Conservation (phyloP, 495 filamentous ascomycete genomes). For the Recurvomyces mirabilis region DNA sequence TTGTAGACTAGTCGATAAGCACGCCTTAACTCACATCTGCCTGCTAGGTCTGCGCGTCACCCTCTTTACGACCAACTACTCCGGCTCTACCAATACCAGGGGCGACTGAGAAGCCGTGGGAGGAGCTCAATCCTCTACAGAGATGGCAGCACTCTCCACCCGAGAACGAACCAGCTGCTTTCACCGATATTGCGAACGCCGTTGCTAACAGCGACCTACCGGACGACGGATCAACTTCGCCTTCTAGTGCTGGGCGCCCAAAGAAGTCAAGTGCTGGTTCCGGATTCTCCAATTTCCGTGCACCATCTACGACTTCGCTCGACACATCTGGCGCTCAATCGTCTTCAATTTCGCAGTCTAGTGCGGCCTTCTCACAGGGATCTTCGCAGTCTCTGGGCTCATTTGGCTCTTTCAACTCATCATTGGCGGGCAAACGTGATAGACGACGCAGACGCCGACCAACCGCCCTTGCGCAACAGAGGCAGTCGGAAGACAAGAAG, state of each 20-base stretch:
- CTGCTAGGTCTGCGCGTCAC: constrained; percentile 28
- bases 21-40: constrained; percentile 25
- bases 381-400: constrained; percentile 56
- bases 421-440: constrained; percentile 49
- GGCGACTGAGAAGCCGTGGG: constrained; percentile 30
- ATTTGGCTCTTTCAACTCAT: constrained; percentile 46
- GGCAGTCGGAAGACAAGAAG: constrained; percentile 32
- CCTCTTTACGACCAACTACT: constrained; percentile 25
- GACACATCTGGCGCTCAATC: constrained; percentile 37
- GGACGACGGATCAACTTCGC: constrained; percentile 5
- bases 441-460: constrained; percentile 59
- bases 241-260: constrained; percentile 10
- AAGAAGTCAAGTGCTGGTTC: constrained; percentile 52
- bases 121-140: constrained; percentile 69
- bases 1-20: too few species aligned
- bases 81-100: constrained; percentile 55
- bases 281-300: constrained; percentile 38
- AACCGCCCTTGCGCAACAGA: constrained; percentile 37
- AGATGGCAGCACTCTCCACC: constrained; percentile 79
- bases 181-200: constrained; percentile 67
- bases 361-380: constrained; percentile 40
- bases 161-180: constrained; percentile 74
- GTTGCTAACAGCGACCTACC: constrained; percentile 42
- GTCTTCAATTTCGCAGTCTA: constrained; percentile 9
- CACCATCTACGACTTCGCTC: constrained; percentile 60